A percentile compares a stretch with the other conserved stretches of the same genome.
phyloP scores from a whole-genome alignment of 2,329 filamentous ascomycete genomes.

The Aspergillus sp. region DNA sequence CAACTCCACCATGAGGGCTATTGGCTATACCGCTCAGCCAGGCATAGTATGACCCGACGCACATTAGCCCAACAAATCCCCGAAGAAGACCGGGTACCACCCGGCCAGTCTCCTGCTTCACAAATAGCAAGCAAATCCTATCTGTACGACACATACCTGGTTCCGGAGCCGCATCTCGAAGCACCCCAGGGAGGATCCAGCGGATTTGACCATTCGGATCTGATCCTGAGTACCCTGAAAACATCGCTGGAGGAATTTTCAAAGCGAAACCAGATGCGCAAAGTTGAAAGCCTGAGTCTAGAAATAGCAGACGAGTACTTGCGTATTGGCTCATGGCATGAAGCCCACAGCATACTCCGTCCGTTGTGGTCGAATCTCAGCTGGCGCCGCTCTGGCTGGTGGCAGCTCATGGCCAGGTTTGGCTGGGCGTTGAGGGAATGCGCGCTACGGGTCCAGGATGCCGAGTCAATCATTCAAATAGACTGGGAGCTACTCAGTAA shows the following conservation, averaged over 20 bases:
- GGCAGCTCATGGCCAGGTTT: constrained; percentile 45
- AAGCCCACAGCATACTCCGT: constrained; percentile 43
- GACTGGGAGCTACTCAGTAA: constrained; percentile 48
- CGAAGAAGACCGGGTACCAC: constrained; percentile 48
- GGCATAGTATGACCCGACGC: constrained; percentile 43
- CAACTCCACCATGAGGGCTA: constrained; percentile 54
- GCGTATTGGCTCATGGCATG: constrained; percentile 39
- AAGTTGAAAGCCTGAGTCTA: constrained; percentile 46
- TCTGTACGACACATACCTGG: constrained; percentile 52
- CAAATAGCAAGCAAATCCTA: constrained; percentile 45
- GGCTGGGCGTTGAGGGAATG: constrained; percentile 47
- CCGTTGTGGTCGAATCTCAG: constrained; percentile 47
- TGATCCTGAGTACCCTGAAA: constrained; percentile 42
- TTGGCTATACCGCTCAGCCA: constrained; percentile 48
- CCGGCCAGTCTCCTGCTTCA: constrained; percentile 47
- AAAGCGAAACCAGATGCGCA: constrained; percentile 43
- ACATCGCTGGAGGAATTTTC: constrained; percentile 43
- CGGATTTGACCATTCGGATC: constrained; percentile 43
- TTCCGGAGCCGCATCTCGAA: constrained; percentile 50
- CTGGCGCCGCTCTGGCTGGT: constrained; percentile 56
- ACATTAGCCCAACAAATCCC: constrained; percentile 47
- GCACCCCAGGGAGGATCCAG: constrained; percentile 33
- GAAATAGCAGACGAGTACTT: constrained; percentile 48
- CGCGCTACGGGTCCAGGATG: constrained; percentile 37
- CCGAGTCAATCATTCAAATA: constrained; percentile 42